Conservation (phyloP, 148 eudicot genomes). For the Rhododendron williamsianum region DNA sequence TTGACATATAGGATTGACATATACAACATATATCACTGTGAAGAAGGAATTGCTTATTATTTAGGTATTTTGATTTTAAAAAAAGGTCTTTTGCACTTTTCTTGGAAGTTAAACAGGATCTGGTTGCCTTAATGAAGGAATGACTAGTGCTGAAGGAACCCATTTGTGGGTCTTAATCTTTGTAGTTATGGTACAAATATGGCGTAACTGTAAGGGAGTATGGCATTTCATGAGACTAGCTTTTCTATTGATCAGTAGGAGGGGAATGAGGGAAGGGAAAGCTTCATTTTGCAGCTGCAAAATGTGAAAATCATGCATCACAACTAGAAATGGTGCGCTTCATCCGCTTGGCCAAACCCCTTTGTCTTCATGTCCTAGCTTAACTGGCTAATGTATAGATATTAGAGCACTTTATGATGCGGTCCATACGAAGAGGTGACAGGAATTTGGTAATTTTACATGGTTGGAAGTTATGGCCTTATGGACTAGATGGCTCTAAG, state of each 20-base stretch:
- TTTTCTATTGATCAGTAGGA: not conserved
- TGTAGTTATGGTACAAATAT: not conserved
- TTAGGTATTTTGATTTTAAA: too few species aligned
- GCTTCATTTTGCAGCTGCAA: not conserved
- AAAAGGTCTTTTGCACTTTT: not conserved
- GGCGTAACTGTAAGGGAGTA: not conserved
- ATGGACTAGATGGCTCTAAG: too few species aligned
- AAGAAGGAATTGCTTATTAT: not conserved
- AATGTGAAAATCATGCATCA: not conserved
- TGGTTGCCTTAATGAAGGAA: not conserved
- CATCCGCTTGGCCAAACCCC: not conserved
- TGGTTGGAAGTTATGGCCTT: too few species aligned
- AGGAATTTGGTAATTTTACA: too few species aligned
- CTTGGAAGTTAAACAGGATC: not conserved
- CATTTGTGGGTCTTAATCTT: not conserved
- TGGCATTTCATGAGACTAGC: not conserved
- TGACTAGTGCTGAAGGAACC: not conserved
- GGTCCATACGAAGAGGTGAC: too few species aligned
- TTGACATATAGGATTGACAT: not conserved
- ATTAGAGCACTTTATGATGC: not conserved
- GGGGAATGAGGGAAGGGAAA: not conserved
- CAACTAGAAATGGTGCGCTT: not conserved
- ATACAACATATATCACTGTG: not conserved
- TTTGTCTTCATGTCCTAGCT: not conserved
- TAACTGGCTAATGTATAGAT: not conserved